Percentiles rank a stretch among this genome's conserved stretches.
Evolutionary conservation across 805 yeast species (phyloP).

Genomic region (Nakazawaea sp.): DNA sequence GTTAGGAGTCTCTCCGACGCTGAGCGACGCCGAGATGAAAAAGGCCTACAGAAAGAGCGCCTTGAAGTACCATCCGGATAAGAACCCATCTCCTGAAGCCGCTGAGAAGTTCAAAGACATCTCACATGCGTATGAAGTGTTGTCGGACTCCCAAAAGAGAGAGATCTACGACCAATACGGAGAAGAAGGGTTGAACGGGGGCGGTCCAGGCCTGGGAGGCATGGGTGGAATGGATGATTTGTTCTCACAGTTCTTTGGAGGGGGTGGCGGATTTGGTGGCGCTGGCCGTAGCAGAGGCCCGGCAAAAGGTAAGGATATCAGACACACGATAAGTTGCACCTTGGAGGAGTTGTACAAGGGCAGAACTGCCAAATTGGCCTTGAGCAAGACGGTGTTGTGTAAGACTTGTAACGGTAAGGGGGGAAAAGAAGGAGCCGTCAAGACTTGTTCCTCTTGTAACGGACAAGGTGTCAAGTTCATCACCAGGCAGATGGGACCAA

Average conservation of each 20-base stretch:
- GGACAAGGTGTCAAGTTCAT: slow-evolving; percentile 90
- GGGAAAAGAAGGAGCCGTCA: slow-evolving; percentile 87
- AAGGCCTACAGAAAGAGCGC: slow-evolving; percentile 82
- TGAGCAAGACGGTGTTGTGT: slow-evolving; percentile 88
- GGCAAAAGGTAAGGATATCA: slow-evolving; percentile 82
- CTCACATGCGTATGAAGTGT: slow-evolving; percentile 81
- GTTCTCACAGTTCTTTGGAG: slow-evolving; percentile 56
- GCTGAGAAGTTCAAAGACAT: slow-evolving; percentile 93
- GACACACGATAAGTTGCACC: slow-evolving; percentile 77
- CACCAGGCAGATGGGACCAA: slow-evolving; percentile 98
- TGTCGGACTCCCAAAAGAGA: slow-evolving; percentile 84
- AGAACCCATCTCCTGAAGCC: slow-evolving; percentile 80
- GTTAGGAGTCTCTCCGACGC: slow-evolving; percentile 65
- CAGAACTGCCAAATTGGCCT: slow-evolving; percentile 86
- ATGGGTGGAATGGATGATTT: slow-evolving; percentile 45
- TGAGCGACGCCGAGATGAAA: slow-evolving; percentile 65
- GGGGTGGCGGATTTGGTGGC: slow-evolving; percentile 60
- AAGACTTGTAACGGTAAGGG: slow-evolving; percentile 89
- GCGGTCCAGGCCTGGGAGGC: slow-evolving; percentile 59
- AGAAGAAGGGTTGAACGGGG: slow-evolving; percentile 83
- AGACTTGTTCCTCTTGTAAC: slow-evolving; percentile 78
- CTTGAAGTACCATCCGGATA: slow-evolving; percentile 77
- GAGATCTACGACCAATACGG: slow-evolving; percentile 86
- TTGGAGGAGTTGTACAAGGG: slow-evolving; percentile 94
- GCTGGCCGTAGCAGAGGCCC: slow-evolving; percentile 77